Base-by-base conservation (phyloP, 768 basidiomycete species). In the Podaxis sp. region DNA sequence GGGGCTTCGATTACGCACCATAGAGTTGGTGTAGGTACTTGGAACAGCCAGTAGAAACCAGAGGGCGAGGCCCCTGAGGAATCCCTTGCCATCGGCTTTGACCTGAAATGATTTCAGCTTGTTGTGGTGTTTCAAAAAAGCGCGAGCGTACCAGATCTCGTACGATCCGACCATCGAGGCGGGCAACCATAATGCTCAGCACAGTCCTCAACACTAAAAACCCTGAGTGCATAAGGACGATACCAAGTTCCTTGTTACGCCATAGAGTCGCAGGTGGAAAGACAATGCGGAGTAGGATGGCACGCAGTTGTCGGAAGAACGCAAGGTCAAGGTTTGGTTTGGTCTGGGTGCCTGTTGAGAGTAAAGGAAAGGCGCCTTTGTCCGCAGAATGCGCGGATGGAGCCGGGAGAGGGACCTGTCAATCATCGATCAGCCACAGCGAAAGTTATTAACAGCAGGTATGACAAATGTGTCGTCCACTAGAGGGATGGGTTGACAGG, bases 41-140 rank as follows among this genome's bases (percentile, higher is more conserved):
- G 96, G 96, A 26, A 99, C 82, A 1, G 95, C 94, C 10, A 99
- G 81, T 10, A 87, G 77, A 70, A 96, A 97, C 96, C 96, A 99
- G 59, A 93, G 78, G 0, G 79, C 89, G 0, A 99, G 75, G 0
- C 95, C 96, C 58, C 78, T 83, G 17, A 93, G 66, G 71, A 98
- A 98, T 0, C 93, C 95, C 56, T 82, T 82, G 0, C 87, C 91
- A 69, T 99, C 87, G 0, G 94, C 95, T 51, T 87, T 91, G 48
- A 94, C 84, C 84, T 1, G 46, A 26, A 28, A 13, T 22, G 59
- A 4, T 12, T 63, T 10, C 12, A 40, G 28, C 20, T 10, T n/a
- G 10, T 4, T 20, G 11, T 15, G 12, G 4, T 17, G 22, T 13
- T 33, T 12, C 22, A 3, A 17, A 4, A 22, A 50, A 33, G 49